Percentiles rank a stretch among this genome's conserved stretches.
These are phyloP conservation scores for Colletotrichum tanaceti DNA, from an alignment of 2,329 filamentous ascomycete genomes.

Conservation along the genomic window DNA sequence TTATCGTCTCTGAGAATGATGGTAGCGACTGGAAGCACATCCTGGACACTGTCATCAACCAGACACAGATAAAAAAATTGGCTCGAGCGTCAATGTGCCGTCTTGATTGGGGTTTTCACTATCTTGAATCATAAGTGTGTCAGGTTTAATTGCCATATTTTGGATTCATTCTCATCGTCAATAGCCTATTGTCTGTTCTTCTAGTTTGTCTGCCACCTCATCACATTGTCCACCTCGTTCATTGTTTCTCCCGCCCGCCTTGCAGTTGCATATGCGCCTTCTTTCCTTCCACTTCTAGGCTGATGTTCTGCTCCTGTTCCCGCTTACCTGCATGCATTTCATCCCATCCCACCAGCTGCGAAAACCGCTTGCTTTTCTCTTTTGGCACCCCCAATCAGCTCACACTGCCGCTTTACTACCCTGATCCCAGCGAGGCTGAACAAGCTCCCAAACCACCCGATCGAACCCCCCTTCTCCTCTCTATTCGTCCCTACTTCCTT, in stretches of 20 bases:
- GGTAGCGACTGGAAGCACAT: background rate
- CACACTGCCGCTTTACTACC: background rate
- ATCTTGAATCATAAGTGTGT: background rate
- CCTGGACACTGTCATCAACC: slow-evolving; percentile 1
- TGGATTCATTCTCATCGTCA: background rate
- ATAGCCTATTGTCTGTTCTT: background rate
- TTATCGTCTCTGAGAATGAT: too few relatives aligned
- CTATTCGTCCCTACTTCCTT: slow-evolving; percentile 12
- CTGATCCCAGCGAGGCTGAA: slow-evolving; percentile 27
- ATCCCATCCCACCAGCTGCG: slow-evolving; percentile 10
- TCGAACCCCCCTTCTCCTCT: background rate
- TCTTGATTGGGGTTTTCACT: slow-evolving; percentile 12
- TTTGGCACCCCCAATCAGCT: background rate
- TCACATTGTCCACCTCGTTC: slow-evolving; percentile 9
- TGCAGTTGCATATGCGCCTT: slow-evolving; percentile 3
- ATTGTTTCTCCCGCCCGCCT: slow-evolving; percentile 30
- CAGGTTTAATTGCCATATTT: too few relatives aligned
- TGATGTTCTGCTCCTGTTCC: slow-evolving; percentile 22
- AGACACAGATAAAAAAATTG: slow-evolving; percentile 1
- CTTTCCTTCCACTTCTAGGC: slow-evolving; percentile 5
- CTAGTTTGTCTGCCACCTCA: background rate
- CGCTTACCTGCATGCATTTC: slow-evolving; percentile 11
- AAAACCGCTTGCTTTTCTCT: background rate
- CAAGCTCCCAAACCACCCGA: slow-evolving; percentile 5
- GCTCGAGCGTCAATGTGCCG: slow-evolving; percentile 19